Percentiles rank a stretch among this genome's conserved stretches.
Conservation (phyloP, 176 grass and related monocot genomes). For the Oryza glumipatula region DNA sequence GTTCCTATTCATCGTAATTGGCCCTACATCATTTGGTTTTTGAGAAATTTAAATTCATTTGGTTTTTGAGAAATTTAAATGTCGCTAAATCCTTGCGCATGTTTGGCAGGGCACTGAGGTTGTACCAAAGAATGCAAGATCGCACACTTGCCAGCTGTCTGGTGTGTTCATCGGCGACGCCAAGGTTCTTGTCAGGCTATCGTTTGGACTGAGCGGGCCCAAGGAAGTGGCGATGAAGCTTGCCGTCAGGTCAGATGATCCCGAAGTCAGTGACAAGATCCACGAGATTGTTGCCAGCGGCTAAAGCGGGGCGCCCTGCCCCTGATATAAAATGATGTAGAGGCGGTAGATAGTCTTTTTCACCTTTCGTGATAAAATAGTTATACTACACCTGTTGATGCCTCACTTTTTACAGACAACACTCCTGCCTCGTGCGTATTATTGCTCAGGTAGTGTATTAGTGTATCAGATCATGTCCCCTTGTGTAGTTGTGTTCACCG, state of each 20-base stretch:
- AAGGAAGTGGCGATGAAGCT: constrained; percentile 99
- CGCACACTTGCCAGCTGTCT: constrained; percentile 84
- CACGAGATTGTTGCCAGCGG: constrained; percentile 85
- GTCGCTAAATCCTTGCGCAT: constrained; percentile 19
- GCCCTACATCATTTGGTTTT: background rate
- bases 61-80: background rate
- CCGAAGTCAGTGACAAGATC: constrained; percentile 79
- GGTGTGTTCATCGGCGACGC: constrained; percentile 71
- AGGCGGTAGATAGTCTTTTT: constrained; percentile 41
- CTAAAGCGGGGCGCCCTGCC: constrained; percentile 20
- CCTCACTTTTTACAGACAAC: background rate
- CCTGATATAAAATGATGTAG: constrained; percentile 29
- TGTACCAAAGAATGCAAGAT: constrained; percentile 86
- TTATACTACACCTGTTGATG: constrained; percentile 4
- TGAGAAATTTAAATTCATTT: background rate
- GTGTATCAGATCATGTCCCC: constrained; percentile 2
- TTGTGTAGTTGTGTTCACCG: background rate
- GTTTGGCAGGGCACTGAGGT: constrained; percentile 81
- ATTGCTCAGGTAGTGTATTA: background rate
- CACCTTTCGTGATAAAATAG: background rate
- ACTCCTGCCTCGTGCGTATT: constrained; percentile 8
- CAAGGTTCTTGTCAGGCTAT: constrained; percentile 83
- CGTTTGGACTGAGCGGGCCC: constrained; percentile 84
- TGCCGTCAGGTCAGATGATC: constrained; percentile 86
- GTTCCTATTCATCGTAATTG: background rate